These are phyloP conservation scores for Podaxis sp. DNA, from an alignment of 768 basidiomycete genomes.

Conservation along the genomic window DNA sequence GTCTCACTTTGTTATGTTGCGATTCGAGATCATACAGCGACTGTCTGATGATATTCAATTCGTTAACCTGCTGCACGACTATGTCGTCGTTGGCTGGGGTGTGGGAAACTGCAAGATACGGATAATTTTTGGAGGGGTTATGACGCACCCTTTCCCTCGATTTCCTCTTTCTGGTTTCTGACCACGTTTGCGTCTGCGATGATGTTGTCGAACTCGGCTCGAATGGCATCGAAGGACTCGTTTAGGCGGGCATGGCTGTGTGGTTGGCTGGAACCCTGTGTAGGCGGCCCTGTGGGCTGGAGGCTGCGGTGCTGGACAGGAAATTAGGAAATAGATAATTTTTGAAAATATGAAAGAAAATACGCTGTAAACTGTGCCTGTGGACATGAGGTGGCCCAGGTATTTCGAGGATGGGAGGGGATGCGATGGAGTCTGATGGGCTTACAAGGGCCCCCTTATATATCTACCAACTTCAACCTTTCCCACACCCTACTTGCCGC, in stretches of 20 bases:
- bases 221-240: slow-evolving; percentile 14
- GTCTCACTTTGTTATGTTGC: slow-evolving; percentile 80
- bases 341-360: not conserved
- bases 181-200: slow-evolving; percentile 27
- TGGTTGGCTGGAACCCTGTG: slow-evolving; percentile 5
- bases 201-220: slow-evolving; percentile 13
- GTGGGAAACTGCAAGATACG: not conserved
- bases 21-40: slow-evolving; percentile 89
- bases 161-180: slow-evolving; percentile 82
- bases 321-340: not conserved
- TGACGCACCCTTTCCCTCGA: slow-evolving; percentile 78
- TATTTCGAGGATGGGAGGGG: not conserved
- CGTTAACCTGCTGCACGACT: slow-evolving; percentile 84
- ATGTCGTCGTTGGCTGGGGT: not conserved
- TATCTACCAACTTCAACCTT: slow-evolving; percentile 4
- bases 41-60: slow-evolving; percentile 85
- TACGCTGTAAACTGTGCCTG: slow-evolving; percentile 9
- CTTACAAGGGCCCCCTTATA: slow-evolving; percentile 5
- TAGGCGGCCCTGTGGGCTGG: slow-evolving; percentile 10
- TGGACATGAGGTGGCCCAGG: slow-evolving; percentile 5
- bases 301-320: slow-evolving; percentile 6
- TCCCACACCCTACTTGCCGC: slow-evolving; percentile 11
- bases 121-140: slow-evolving; percentile 7
- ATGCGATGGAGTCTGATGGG: slow-evolving; percentile 5
- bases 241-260: slow-evolving; percentile 12